phyloP scores from a whole-genome alignment of 129 eudicot species.

The Helianthus tuberosus region DNA sequence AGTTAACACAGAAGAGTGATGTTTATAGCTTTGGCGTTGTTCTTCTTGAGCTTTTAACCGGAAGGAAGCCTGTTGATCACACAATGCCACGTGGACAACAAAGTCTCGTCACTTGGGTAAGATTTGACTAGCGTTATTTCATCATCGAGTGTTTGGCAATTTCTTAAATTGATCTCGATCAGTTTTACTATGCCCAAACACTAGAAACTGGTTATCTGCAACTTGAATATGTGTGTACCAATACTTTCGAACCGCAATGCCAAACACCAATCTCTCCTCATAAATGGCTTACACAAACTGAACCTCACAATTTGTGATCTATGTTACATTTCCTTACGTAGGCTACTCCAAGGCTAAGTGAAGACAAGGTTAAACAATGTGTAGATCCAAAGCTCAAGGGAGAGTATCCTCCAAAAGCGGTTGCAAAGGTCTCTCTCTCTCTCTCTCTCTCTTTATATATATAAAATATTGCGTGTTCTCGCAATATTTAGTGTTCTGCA shows the following conservation, averaged over 20 bases:
- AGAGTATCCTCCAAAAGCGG: conserved; percentile 79
- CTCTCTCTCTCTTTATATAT: not conserved
- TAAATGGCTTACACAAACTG: not conserved
- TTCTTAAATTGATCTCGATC: not conserved
- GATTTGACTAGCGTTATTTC: conserved; percentile 19
- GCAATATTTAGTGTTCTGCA: no score
- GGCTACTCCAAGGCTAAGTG: conserved; percentile 96
- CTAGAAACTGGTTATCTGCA: not conserved
- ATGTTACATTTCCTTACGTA: conserved; percentile 26
- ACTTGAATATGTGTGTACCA: not conserved
- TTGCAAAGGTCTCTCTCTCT: conserved; percentile 72
- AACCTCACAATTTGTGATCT: not conserved
- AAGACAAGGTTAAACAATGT: conserved; percentile 93
- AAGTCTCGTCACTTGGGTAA: conserved; percentile 93
- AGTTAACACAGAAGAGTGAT: conserved; percentile 84
- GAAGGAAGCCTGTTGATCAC: conserved; percentile 91
- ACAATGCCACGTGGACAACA: conserved; percentile 96
- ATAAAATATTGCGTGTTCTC: no score
- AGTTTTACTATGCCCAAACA: not conserved
- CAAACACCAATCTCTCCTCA: not conserved
- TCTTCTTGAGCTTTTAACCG: conserved; percentile 83
- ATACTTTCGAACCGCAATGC: not conserved
- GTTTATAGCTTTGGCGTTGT: conserved; percentile 93
- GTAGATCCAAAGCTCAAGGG: conserved; percentile 82
- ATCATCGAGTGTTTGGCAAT: no score